Base-by-base conservation (phyloP, 148 eudicot species). In the Suaeda aralocaspica region DNA sequence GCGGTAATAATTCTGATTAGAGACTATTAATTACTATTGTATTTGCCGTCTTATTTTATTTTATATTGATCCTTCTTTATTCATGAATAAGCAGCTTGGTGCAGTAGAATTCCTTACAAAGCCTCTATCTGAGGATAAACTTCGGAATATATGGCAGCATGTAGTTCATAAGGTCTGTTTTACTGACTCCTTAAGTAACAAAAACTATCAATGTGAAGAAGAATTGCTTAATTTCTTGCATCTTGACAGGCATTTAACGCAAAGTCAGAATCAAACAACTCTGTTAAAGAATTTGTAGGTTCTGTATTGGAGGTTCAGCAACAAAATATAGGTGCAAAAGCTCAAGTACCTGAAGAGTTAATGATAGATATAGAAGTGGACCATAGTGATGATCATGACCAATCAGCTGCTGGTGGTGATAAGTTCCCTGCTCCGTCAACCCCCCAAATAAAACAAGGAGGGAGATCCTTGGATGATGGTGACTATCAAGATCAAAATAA, bases 81-180 rank as follows among this genome's bases (percentile, higher is more conserved):
- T 46, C 52, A 36, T 30, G 34, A 46, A 58, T 48, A 59, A 71
- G 44, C 88, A 91, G 97, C 97, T 91, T 67, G 97, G 94, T 56
- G 94, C 97, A 36, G 89, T 91, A 24, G 97, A 91, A 74, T 86
- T 88, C 77, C 89, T 88, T 48, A 67, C 73, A 63, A 87, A 85
- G 78, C 94, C 94, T 42, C 79, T 91, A 48, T 86, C 97, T 0
- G 91, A 88, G 57, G 97, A 91, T 30, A 88, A 88, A 79, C 87
- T 91, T 49, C 84, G 84, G 70, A 88, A 85, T 77, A 81, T 91
- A 74, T 91, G 96, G 93, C 96, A 91, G 71, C 96, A 91, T 83
- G 89, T 86, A 19, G 93, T 85, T 74, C 91, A 88, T 71, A 91
- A 88, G 94, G 96, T 88, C 6, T 36, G 61, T 26, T 36, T 57